Evolutionary conservation across 2,329 filamentous ascomycete genomes (phyloP), one percentile per base, ranked within the genome.

Genomic region (Pestalotiopsis sp.): DNA sequence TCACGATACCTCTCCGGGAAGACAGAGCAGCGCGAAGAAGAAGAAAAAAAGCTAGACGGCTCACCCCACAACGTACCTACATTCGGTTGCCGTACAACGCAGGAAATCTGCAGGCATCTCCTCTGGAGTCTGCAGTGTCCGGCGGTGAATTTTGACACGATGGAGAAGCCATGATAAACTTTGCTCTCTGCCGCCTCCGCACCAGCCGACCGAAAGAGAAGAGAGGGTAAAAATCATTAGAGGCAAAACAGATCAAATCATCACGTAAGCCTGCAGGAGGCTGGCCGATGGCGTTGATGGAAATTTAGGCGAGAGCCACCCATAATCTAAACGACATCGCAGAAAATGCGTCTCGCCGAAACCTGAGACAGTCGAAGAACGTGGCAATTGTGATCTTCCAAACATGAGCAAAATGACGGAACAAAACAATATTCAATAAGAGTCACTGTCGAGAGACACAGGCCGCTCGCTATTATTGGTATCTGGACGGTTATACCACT

Each of bases 41-140:
- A 14, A 17, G n/a, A 52, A 52, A 39, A 63, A 63, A 63, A 63
- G 39, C 48, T 30, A 63, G 39, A 63, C 39, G 39, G 40, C 38
- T 38, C 24, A 61, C 24, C 30, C 60, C 26, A 35, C 60, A 63
- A 35, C 60, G 44, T 52, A 61, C 35, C 26, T 40, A 39, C 39
- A 17, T 20, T 7, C 60, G 60, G 60, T 63, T 63, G 60, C 60
- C 60, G 60, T 63, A 22, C 60, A 48, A 63, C 60, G 24, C n/a
- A 63, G 39, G 60, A 63, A 63, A 3, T 63, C 39, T 63, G 60
- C 60, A 63, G n/a, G 20, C 44, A 52, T 52, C 17, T 58, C 26
- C 26, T 58, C 22, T 58, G 56, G 13, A 35, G 30, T 58, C 22
- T 58, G 56, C 24, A 35, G 30, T 58, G 24, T 35, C 26, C 14